These are phyloP conservation scores for Candida schatavii DNA, from an alignment of 805 yeast genomes.

Conservation along the genomic window DNA sequence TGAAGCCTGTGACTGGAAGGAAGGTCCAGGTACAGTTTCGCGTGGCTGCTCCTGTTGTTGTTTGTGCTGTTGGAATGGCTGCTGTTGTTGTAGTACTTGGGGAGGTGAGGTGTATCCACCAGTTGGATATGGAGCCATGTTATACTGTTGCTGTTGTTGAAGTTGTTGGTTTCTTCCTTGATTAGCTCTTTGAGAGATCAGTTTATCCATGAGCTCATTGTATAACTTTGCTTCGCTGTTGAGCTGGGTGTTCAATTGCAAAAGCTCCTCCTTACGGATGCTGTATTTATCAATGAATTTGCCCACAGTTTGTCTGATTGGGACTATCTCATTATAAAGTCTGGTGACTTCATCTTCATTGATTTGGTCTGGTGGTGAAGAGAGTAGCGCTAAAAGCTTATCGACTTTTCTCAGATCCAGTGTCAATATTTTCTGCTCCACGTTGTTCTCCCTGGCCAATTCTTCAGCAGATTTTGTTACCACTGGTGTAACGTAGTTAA, in stretches of 20 bases:
- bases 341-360: conserved; percentile 67
- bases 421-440: conserved; percentile 53
- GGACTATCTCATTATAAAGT: conserved; percentile 67
- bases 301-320: conserved; percentile 72
- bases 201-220: conserved; percentile 62
- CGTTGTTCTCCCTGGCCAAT: conserved; percentile 44
- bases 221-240: conserved; percentile 66
- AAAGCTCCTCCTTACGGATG: conserved; percentile 72
- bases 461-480: conserved; percentile 65
- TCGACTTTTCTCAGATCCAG: conserved; percentile 61
- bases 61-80: conserved; percentile 1
- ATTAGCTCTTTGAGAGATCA: conserved; percentile 21
- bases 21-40: conserved; percentile 6
- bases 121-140: conserved; percentile 3
- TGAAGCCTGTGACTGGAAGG: background rate
- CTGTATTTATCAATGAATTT: conserved; percentile 75
- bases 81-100: conserved; percentile 2
- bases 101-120: conserved; percentile 7
- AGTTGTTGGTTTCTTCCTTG: conserved; percentile 1
- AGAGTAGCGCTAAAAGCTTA: conserved; percentile 54
- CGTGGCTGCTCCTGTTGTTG: conserved; percentile 8
- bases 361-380: conserved; percentile 25
- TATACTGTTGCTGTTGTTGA: conserved; percentile 6
- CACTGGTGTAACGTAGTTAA: conserved; percentile 83
- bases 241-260: conserved; percentile 67